These are phyloP conservation scores for Sarcomyxa edulis DNA, from an alignment of 768 basidiomycete genomes.

Conservation along the genomic window DNA sequence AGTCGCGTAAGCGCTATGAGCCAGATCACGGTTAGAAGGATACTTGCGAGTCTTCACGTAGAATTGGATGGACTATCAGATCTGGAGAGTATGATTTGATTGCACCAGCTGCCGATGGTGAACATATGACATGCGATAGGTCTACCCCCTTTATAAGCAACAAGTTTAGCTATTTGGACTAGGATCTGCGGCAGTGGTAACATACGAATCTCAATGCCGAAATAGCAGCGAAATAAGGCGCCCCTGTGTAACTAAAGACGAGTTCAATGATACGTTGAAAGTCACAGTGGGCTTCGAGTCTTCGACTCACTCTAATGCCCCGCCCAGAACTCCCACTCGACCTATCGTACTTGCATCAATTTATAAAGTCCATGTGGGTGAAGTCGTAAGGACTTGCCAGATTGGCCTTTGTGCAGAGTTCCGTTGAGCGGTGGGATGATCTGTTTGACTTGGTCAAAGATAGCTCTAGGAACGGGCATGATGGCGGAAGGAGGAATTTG, in stretches of 20 bases:
- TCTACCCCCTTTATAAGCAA: slow-evolving; percentile 69
- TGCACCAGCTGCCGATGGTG: slow-evolving; percentile 83
- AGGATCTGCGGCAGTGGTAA: slow-evolving; percentile 8
- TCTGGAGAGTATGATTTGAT: slow-evolving; percentile 98
- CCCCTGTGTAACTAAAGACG: slow-evolving; percentile 80
- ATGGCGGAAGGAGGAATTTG: slow-evolving; percentile 4
- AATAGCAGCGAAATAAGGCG: slow-evolving; percentile 93
- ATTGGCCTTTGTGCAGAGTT: slow-evolving; percentile 92
- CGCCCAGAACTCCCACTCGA: slow-evolving; percentile 90
- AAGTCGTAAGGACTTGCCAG: slow-evolving; percentile 42
- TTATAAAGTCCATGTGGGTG: neutral
- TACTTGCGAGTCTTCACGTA: slow-evolving; percentile 61
- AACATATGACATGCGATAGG: slow-evolving; percentile 95
- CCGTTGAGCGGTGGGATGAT: slow-evolving; percentile 90
- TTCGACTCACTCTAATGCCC: slow-evolving; percentile 84
- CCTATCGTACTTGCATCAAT: slow-evolving; percentile 35
- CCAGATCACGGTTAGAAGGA: slow-evolving; percentile 1
- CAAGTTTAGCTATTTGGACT: slow-evolving; percentile 1
- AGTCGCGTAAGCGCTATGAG: neutral
- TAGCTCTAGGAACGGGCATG: slow-evolving; percentile 58
- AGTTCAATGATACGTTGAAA: neutral
- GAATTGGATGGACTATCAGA: slow-evolving; percentile 93
- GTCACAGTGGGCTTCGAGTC: neutral
- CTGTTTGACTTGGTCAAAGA: slow-evolving; percentile 69
- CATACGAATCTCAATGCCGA: slow-evolving; percentile 81